Percentiles rank a stretch among this genome's conserved stretches.
Evolutionary conservation across 163 green algal species (phyloP).

Genomic region (Volvox carteri): DNA sequence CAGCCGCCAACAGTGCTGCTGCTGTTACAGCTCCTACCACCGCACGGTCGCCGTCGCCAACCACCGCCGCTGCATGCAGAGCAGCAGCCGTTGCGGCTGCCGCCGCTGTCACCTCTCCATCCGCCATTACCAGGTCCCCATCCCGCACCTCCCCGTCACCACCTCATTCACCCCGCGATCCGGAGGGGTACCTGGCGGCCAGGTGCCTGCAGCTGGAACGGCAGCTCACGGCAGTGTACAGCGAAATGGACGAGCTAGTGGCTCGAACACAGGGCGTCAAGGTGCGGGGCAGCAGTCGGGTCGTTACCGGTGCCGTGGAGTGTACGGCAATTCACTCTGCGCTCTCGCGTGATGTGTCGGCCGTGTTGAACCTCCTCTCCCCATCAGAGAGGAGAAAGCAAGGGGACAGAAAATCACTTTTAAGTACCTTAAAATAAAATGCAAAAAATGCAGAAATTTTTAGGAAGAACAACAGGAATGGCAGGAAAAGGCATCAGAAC

Average conservation of each 20-base stretch:
- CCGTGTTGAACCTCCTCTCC: no score
- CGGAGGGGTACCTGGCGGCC: neutral
- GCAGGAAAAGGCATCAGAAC: no score
- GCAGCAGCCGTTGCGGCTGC: neutral
- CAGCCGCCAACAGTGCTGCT: no score
- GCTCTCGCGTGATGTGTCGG: no score
- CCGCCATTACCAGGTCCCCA: neutral
- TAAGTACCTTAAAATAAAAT: neutral
- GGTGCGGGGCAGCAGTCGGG: conserved; percentile 12
- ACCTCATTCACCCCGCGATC: neutral
- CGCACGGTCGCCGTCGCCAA: no score
- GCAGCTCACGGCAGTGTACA: conserved; percentile 30
- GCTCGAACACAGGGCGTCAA: conserved; percentile 9
- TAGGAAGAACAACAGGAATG: no score
- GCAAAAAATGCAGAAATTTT: neutral
- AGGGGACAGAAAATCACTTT: neutral
- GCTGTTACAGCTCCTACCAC: no score
- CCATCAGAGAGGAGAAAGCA: no score
- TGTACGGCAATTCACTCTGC: no score
- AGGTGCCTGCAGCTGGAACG: conserved; percentile 26
- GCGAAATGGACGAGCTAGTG: conserved; percentile 31
- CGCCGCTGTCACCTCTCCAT: no score
- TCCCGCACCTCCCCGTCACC: neutral
- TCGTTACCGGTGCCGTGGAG: no score
- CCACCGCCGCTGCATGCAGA: no score